Base-by-base conservation (phyloP, 2,329 filamentous ascomycete genomes). In the Albophoma yamanashiensis region DNA sequence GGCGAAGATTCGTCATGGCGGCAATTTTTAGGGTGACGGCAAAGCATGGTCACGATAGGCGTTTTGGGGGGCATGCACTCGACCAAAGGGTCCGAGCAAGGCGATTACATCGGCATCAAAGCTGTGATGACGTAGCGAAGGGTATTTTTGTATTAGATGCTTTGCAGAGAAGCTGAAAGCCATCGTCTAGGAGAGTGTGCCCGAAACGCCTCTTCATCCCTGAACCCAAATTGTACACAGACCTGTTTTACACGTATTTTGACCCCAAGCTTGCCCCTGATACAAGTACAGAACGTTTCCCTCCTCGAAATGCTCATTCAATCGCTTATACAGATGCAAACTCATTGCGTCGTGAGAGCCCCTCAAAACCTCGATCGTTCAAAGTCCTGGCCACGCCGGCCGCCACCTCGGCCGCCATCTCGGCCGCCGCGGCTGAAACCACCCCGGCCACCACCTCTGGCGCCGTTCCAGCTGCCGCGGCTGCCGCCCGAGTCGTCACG, bases 401-500 rank as follows among this genome's bases (percentile, higher is more conserved):
- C 50, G 14, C 50, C 31, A 38, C n/a, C 50, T 55, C 50, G 14
- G 31, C 64, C 59, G 14, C 50, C 31, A 38, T 36, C 50, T 55
- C 50, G 14, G 31, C 64, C 59, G 43, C 65, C 61, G 8, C 65
- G 56, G 15, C 60, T 56, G 15, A 63, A 63, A 31, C 71, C 63
- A 20, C 25, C 47, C 9, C 47, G 47, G 15, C 45, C 25, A 12
- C 45, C 50, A 2, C 50, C 17, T 6, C 50, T 7, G 25, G 14
- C 20, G 7, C 52, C 50, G 15, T n/a, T 7, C 8, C 17, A 5
- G 40, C 40, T 20, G 50, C 65, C 61, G 4, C 65, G 56, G 17
- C 60, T 56, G 17, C 63, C 62, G 38, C 71, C 63, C 57, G 61
- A 55, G 36, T 65, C 64, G 52, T 71, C 71, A 17, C 69, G 68